Conservation (phyloP, 352 stramenopile genomes). For the Pythium phragmiticola region DNA sequence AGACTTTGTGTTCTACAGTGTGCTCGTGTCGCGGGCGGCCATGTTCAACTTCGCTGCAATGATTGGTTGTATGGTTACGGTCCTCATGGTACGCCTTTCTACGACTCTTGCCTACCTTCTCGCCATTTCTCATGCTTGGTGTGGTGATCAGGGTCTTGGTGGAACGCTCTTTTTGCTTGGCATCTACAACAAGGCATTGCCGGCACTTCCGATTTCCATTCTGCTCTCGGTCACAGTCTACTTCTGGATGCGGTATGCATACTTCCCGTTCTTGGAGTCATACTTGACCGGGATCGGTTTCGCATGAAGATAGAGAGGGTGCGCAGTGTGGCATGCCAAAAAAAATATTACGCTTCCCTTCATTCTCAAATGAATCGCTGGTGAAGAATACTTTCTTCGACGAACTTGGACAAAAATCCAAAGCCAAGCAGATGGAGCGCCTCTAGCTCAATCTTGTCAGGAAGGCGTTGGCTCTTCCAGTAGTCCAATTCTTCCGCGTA, state of each 20-base stretch:
- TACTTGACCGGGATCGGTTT: conserved; percentile 39
- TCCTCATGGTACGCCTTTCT: conserved; percentile 85
- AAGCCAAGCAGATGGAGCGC: conserved; percentile 78
- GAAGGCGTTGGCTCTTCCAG: conserved; percentile 43
- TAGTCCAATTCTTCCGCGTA: conserved; percentile 57
- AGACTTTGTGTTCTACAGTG: conserved; percentile 99
- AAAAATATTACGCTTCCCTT: too few species aligned
- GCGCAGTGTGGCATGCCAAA: too few species aligned
- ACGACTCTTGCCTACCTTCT: not conserved
- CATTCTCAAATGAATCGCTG: conserved; percentile 30
- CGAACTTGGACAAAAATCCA: conserved; percentile 60
- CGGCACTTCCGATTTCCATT: conserved; percentile 95
- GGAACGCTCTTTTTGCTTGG: conserved; percentile 95
- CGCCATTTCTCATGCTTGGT: not conserved
- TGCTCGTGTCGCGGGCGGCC: conserved; percentile 96
- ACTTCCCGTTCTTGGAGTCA: conserved; percentile 60
- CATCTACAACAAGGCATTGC: conserved; percentile 94
- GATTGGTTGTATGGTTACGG: conserved; percentile 89
- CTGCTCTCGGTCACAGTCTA: conserved; percentile 73
- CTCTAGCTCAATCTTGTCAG: conserved; percentile 82
- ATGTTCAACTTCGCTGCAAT: conserved; percentile 96
- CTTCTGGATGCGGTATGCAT: conserved; percentile 77
- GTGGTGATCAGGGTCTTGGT: conserved; percentile 71
- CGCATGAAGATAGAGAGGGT: conserved; percentile 6
- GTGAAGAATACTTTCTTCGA: conserved; percentile 44